Conservation (phyloP, 495 filamentous ascomycete species). For the Oleoguttula mirabilis region DNA sequence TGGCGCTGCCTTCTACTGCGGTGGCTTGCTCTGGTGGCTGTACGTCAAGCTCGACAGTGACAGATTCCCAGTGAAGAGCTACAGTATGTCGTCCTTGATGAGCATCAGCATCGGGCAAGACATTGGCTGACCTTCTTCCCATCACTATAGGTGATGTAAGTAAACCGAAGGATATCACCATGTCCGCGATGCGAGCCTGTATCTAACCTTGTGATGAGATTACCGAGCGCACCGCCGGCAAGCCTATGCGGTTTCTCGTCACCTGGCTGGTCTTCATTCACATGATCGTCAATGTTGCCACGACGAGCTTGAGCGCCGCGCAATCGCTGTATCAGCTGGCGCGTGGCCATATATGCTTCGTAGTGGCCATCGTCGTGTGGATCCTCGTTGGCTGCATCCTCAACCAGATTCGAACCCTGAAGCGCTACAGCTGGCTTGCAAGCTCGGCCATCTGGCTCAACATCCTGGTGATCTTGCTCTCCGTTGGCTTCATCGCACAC, state of each 20-base stretch:
- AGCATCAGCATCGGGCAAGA: too few species aligned
- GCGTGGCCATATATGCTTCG: constrained; percentile 41
- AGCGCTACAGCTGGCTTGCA: constrained; percentile 45
- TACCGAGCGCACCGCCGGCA: constrained; percentile 14
- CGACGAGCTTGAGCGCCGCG: constrained; percentile 44
- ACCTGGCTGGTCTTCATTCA: constrained; percentile 21
- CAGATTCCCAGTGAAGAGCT: constrained; percentile 17
- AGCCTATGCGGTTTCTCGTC: constrained; percentile 10
- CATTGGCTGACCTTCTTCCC: too few species aligned
- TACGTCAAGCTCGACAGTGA: constrained; percentile 19
- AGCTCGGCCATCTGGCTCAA: constrained; percentile 48
- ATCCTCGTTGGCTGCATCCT: constrained; percentile 35
- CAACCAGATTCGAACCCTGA: constrained; percentile 41
- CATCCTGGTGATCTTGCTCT: constrained; percentile 40
- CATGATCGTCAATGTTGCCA: constrained; percentile 39
- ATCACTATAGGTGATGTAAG: too few species aligned
- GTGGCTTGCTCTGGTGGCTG: constrained; percentile 17
- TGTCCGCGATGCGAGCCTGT: too few species aligned
- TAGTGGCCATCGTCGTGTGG: constrained; percentile 39
- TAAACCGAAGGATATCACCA: too few species aligned
- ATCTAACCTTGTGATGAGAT: too few species aligned
- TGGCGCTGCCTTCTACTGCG: constrained; percentile 14
- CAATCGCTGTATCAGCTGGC: constrained; percentile 48
- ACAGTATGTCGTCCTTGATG: too few species aligned
- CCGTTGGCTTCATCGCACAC: constrained; percentile 41